A percentile compares a stretch with the other conserved stretches of the same genome.
phyloP scores from a whole-genome alignment of 345 rosid genomes.

The Punica granatum region DNA sequence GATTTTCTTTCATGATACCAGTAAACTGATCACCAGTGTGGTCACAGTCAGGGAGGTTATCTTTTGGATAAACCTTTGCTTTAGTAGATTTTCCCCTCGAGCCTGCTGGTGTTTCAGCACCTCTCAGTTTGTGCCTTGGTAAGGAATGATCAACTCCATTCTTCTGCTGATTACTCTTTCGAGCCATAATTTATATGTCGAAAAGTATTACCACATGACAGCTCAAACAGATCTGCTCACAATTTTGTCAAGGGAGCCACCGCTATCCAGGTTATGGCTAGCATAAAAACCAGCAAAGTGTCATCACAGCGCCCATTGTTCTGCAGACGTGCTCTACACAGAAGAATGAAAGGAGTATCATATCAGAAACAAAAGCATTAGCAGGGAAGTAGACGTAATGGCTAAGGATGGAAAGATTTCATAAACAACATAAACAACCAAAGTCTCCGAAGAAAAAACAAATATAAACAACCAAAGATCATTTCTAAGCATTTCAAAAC shows the following conservation, averaged over 20 bases:
- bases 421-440: neutral
- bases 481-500: neutral
- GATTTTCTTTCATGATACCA: conserved; percentile 12
- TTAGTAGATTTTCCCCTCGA: conserved; percentile 36
- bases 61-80: conserved; percentile 32
- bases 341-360: neutral
- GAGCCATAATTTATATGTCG: conserved; percentile 51
- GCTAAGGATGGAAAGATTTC: neutral
- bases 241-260: neutral
- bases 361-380: neutral
- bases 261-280: neutral
- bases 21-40: conserved; percentile 21
- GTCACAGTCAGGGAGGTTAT: conserved; percentile 35
- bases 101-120: conserved; percentile 31
- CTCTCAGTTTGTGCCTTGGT: conserved; percentile 40
- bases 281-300: neutral
- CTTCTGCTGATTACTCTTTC: conserved; percentile 74
- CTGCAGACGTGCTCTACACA: neutral
- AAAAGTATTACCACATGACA: neutral
- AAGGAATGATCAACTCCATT: conserved; percentile 53
- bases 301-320: neutral
- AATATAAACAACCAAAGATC: neutral
- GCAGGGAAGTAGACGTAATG: neutral
- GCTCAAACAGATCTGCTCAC: neutral
- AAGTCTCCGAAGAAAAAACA: too few relatives aligned